phyloP scores from a whole-genome alignment of 2,329 filamentous ascomycete genomes.

The Neonectria neomacrospora region DNA sequence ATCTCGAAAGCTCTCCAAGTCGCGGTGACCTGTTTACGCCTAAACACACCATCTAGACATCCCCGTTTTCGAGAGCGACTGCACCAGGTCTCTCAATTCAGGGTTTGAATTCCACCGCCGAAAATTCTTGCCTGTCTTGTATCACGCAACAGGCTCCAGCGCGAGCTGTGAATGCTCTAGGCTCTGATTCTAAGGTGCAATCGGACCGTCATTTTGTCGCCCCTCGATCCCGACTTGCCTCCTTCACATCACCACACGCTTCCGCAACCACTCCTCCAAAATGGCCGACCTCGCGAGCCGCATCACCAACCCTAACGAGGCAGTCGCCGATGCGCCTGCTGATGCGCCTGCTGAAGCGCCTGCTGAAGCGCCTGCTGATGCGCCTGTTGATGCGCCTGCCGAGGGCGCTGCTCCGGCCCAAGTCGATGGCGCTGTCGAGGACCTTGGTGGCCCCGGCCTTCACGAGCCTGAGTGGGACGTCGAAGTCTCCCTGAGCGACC shows the following conservation, averaged over 20 bases:
- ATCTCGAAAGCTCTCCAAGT: slow-evolving; percentile 28
- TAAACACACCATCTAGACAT: slow-evolving; percentile 22
- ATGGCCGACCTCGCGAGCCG: slow-evolving; percentile 65
- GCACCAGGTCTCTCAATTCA: neutral
- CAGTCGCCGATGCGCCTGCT: slow-evolving; percentile 32
- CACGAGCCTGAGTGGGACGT: slow-evolving; percentile 86
- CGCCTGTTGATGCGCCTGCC: slow-evolving; percentile 35
- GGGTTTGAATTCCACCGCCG: neutral
- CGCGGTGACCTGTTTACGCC: slow-evolving; percentile 34
- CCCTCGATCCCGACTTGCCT: slow-evolving; percentile 29
- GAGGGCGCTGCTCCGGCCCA: slow-evolving; percentile 46
- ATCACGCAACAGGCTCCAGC: slow-evolving; percentile 10
- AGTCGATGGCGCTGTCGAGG: slow-evolving; percentile 51
- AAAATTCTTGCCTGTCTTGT: neutral
- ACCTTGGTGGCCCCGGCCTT: slow-evolving; percentile 62
- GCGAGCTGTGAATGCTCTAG: slow-evolving; percentile 21
- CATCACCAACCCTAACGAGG: slow-evolving; percentile 58
- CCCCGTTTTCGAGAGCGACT: neutral
- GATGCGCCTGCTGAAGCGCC: slow-evolving; percentile 36
- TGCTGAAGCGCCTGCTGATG: slow-evolving; percentile 33
- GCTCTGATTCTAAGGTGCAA: slow-evolving; percentile 30
- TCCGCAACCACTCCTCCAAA: slow-evolving; percentile 21
- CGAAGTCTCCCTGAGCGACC: slow-evolving; percentile 89
- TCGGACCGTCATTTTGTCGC: slow-evolving; percentile 14
- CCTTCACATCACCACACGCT: slow-evolving; percentile 18